Conservation (phyloP, 306 rosid genomes). For the Trifolium pratense region DNA sequence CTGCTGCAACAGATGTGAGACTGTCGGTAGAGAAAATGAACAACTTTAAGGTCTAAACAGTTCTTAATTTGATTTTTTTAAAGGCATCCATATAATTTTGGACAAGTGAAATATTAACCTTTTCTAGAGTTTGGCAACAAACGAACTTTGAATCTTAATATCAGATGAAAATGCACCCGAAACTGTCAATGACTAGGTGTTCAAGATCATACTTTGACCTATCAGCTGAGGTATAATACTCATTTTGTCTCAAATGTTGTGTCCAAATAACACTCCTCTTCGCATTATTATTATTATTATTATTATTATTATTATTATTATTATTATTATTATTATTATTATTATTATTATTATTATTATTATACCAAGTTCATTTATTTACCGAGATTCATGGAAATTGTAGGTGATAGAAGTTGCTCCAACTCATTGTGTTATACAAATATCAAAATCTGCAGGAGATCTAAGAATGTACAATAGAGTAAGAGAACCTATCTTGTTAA, state of each 20-base stretch:
- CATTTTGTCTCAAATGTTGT: too few species aligned
- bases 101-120: background rate
- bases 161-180: slow-evolving; percentile 71
- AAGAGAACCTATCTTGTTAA: slow-evolving; percentile 26
- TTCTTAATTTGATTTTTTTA: background rate
- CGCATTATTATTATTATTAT: too few species aligned
- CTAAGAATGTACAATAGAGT: slow-evolving; percentile 60
- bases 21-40: slow-evolving; percentile 62
- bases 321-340: too few species aligned
- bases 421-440: slow-evolving; percentile 68
- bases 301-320: too few species aligned
- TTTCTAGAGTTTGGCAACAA: slow-evolving; percentile 11
- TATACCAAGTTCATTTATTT: slow-evolving; percentile 14
- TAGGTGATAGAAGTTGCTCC: slow-evolving; percentile 89
- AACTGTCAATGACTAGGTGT: slow-evolving; percentile 61
- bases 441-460: slow-evolving; percentile 78
- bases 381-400: slow-evolving; percentile 34
- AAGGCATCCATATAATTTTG: background rate
- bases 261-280: too few species aligned
- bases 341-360: too few species aligned
- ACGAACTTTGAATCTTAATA: slow-evolving; percentile 17
- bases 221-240: slow-evolving; percentile 72
- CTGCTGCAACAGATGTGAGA: slow-evolving; percentile 72
- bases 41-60: slow-evolving; percentile 53
- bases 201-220: slow-evolving; percentile 62